phyloP scores from a whole-genome alignment of 2,329 filamentous ascomycete species.

The Pseudocercospora fijiensis region DNA sequence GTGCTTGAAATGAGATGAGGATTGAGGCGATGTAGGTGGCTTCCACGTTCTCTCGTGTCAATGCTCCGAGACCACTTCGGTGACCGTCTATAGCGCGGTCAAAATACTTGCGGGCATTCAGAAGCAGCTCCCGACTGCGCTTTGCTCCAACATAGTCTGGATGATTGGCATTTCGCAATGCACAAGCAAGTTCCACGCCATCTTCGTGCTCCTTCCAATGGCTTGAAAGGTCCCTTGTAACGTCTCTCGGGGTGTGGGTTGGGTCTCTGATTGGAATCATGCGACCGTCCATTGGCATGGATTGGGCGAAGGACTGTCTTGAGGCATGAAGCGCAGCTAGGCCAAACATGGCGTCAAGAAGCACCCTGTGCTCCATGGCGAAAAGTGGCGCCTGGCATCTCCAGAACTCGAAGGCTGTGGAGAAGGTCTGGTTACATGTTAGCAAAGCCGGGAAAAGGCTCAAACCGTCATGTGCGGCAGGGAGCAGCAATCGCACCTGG shows the following conservation, averaged over 20 bases:
- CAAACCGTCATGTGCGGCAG: neutral
- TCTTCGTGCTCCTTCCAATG: constrained; percentile 9
- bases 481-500: constrained; percentile 3
- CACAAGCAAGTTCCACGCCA: constrained; percentile 1
- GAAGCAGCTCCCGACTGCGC: constrained; percentile 26
- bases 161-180: constrained; percentile 5
- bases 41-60: constrained; percentile 26
- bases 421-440: constrained; percentile 19
- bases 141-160: constrained; percentile 12
- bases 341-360: constrained; percentile 31
- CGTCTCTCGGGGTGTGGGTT: constrained; percentile 1
- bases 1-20: constrained; percentile 27
- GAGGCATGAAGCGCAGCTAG: constrained; percentile 30
- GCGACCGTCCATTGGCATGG: constrained; percentile 21
- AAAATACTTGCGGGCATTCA: constrained; percentile 28
- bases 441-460: neutral
- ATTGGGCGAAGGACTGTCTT: constrained; percentile 21
- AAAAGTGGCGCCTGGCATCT: constrained; percentile 29
- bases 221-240: neutral
- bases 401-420: constrained; percentile 31
- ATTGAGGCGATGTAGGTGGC: constrained; percentile 29
- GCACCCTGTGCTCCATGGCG: constrained; percentile 28
- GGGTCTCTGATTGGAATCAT: constrained; percentile 19
- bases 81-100: constrained; percentile 32
- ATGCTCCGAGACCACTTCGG: constrained; percentile 17